phyloP scores from a whole-genome alignment of 352 stramenopile species.

The Phytophthora syringae region DNA sequence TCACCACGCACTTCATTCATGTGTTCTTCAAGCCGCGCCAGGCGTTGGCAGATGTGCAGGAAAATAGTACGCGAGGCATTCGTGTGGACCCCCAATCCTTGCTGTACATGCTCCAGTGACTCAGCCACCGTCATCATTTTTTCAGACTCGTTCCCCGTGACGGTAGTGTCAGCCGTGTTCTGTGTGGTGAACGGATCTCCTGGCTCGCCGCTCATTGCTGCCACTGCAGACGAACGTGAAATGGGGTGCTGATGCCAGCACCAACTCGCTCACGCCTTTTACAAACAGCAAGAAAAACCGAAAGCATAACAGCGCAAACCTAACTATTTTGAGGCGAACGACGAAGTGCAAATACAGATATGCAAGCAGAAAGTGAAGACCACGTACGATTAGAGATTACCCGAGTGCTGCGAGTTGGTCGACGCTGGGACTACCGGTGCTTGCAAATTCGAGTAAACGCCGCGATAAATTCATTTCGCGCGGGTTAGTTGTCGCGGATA shows the following conservation, averaged over 20 bases:
- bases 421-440: neutral
- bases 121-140: conserved; percentile 16
- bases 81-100: conserved; percentile 56
- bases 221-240: neutral
- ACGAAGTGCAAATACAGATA: no score
- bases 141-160: neutral
- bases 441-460: neutral
- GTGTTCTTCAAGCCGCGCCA: conserved; percentile 53
- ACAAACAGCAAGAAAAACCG: conserved; percentile 16
- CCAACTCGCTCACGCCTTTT: conserved; percentile 1
- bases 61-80: conserved; percentile 70
- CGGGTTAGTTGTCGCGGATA: conserved; percentile 65
- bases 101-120: conserved; percentile 53
- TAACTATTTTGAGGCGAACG: conserved; percentile 16
- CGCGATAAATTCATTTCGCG: neutral
- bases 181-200: neutral
- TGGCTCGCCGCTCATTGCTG: conserved; percentile 5
- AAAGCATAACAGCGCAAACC: neutral
- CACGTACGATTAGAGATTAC: conserved; percentile 27
- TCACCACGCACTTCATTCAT: conserved; percentile 55
- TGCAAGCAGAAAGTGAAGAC: conserved; percentile 9
- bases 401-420: neutral
- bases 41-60: conserved; percentile 64
- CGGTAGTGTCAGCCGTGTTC: neutral
- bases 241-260: neutral